These are phyloP conservation scores for Zychaea mexicana DNA, from an alignment of 371 early-diverging fungal genomes.

Conservation along the genomic window DNA sequence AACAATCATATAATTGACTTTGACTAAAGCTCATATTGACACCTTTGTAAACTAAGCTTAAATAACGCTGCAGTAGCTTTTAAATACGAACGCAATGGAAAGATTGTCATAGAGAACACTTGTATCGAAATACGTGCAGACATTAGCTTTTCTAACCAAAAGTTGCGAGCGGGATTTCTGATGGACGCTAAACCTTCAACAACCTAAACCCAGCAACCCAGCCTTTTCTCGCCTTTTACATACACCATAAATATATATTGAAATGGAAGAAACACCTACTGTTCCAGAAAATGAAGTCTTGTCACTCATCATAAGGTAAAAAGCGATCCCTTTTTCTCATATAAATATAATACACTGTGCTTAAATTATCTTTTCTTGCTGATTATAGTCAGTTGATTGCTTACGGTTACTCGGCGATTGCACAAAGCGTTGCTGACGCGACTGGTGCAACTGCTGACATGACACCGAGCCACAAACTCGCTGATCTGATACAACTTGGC, in stretches of 20 bases:
- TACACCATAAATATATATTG: too few relatives aligned
- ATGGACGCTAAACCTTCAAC: not conserved
- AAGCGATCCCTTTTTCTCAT: not conserved
- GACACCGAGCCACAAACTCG: slow-evolving; percentile 54
- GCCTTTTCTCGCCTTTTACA: not conserved
- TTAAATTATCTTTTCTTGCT: not conserved
- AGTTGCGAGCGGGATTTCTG: too few relatives aligned
- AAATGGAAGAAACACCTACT: not conserved
- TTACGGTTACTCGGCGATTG: slow-evolving; percentile 64
- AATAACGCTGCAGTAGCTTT: too few relatives aligned
- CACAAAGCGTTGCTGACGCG: slow-evolving; percentile 62
- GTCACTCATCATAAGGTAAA: slow-evolving; percentile 1
- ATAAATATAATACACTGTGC: too few relatives aligned
- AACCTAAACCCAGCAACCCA: not conserved
- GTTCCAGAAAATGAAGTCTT: not conserved
- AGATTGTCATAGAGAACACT: too few relatives aligned
- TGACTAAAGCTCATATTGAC: too few relatives aligned
- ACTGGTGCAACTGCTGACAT: slow-evolving; percentile 53
- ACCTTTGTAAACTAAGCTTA: too few relatives aligned
- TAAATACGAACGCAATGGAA: too few relatives aligned
- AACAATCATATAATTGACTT: too few relatives aligned
- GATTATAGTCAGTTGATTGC: slow-evolving; percentile 64
- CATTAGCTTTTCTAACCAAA: too few relatives aligned
- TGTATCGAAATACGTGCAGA: too few relatives aligned
- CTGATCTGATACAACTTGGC: slow-evolving; percentile 55